Percentiles rank a stretch among this genome's conserved stretches.
Evolutionary conservation across 2,329 filamentous ascomycete species (phyloP).

Genomic region (Acrodontium crateriforme): DNA sequence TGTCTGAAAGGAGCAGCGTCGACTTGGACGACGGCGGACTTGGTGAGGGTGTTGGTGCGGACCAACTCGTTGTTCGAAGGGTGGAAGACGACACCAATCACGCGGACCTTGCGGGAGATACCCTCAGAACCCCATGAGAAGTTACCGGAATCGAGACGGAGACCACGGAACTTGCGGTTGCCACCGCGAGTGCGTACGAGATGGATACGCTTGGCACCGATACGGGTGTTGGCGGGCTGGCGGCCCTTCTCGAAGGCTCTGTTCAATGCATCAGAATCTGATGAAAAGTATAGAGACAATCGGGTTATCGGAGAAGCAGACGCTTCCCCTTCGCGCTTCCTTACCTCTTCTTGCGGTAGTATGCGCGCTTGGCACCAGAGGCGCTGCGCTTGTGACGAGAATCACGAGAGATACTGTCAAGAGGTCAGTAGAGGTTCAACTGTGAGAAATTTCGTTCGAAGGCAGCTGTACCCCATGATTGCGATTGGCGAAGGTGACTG

Average conservation of each 20-base stretch:
- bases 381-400: conserved; percentile 99
- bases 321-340: too few relatives aligned
- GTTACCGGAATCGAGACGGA: conserved; percentile 97
- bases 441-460: too few relatives aligned
- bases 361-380: conserved; percentile 76
- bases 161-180: conserved; percentile 99
- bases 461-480: conserved; percentile 40
- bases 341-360: conserved; percentile 47
- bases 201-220: conserved; percentile 92
- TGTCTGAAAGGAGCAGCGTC: conserved; percentile 98
- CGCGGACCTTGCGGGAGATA: conserved; percentile 95
- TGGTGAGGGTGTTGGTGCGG: conserved; percentile 99
- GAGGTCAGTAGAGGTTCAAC: conserved; percentile 22
- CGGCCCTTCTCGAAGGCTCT: conserved; percentile 99
- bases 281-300: conserved; percentile 51
- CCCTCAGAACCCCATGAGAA: conserved; percentile 99
- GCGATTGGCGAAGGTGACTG: conserved; percentile 32
- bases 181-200: conserved; percentile 93
- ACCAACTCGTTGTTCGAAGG: conserved; percentile 99
- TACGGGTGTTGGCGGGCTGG: conserved; percentile 99
- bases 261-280: conserved; percentile 47
- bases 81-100: conserved; percentile 97
- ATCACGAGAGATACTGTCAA: conserved; percentile 86
- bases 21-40: conserved; percentile 95
- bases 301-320: too few relatives aligned